These are phyloP conservation scores for Neopestalotiopsis rosae DNA, from an alignment of 2,329 filamentous ascomycete species.

Conservation along the genomic window DNA sequence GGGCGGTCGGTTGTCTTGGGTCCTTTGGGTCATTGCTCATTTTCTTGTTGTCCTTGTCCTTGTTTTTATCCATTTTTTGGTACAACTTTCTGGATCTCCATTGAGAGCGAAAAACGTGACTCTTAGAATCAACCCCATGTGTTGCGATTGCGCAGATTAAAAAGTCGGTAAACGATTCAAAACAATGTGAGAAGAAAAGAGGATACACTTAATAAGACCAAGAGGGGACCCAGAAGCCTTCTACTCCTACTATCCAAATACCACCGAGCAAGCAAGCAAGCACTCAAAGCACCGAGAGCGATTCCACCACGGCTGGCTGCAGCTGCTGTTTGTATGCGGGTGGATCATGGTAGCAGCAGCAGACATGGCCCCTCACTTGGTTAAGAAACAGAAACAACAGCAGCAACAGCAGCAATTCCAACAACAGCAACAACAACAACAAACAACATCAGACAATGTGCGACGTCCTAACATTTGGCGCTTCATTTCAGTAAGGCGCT, in stretches of 20 bases:
- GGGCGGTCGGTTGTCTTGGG: neutral
- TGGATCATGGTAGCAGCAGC: neutral
- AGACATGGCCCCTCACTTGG: conserved; percentile 14
- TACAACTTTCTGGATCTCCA: neutral
- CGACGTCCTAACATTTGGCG: conserved; percentile 16
- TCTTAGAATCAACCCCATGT: neutral
- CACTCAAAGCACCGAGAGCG: too few species aligned
- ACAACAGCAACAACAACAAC: neutral
- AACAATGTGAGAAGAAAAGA: neutral
- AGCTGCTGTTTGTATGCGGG: neutral
- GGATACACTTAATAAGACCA: neutral
- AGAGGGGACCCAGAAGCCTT: neutral
- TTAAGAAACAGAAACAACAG: conserved; percentile 9
- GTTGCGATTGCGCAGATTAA: neutral
- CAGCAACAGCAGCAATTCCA: conserved; percentile 6
- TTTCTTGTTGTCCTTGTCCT: neutral
- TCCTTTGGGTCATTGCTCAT: neutral
- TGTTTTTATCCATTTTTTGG: neutral
- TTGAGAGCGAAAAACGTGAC: neutral
- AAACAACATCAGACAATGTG: neutral
- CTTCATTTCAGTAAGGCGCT: conserved; percentile 12
- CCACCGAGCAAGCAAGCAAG: too few species aligned
- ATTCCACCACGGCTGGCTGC: neutral
- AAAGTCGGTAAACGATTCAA: neutral
- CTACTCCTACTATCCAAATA: too few species aligned